These are phyloP conservation scores for Daldinia sp. DNA, from an alignment of 2,329 filamentous ascomycete species.

Conservation along the genomic window DNA sequence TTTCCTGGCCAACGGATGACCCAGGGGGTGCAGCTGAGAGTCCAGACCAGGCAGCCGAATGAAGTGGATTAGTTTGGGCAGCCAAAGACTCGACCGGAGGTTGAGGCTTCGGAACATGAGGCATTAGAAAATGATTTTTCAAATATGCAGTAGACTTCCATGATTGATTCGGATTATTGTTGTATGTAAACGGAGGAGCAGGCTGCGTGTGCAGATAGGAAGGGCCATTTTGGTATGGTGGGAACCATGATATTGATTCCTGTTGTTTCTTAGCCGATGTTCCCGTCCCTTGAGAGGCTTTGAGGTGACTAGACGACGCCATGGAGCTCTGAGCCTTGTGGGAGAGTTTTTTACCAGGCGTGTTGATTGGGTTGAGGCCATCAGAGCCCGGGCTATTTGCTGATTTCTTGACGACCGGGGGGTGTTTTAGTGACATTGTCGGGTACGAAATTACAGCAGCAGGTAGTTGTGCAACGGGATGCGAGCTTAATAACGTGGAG, in stretches of 20 bases:
- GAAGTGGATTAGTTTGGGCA: background rate
- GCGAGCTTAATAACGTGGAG: too few relatives aligned
- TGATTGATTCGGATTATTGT: background rate
- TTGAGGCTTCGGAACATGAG: background rate
- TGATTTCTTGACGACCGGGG: background rate
- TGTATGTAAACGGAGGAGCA: background rate
- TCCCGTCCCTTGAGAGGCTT: background rate
- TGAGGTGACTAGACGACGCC: background rate
- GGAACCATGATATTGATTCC: background rate
- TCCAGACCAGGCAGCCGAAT: background rate
- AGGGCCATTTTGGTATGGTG: background rate
- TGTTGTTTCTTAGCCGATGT: background rate
- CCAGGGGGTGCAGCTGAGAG: background rate
- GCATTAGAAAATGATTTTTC: background rate
- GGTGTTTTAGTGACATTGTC: background rate
- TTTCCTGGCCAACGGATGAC: background rate
- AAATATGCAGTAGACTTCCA: background rate
- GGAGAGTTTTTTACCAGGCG: background rate
- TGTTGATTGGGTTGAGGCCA: background rate
- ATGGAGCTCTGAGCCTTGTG: background rate
- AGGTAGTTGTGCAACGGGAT: background rate
- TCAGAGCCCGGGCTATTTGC: background rate
- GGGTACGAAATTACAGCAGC: background rate
- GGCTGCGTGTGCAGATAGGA: background rate
- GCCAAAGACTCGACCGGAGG: background rate